Evolutionary conservation across 75 land plant genomes (phyloP), one percentile per base, ranked within the genome.

Genomic region (Isoetes taiwanensis): DNA sequence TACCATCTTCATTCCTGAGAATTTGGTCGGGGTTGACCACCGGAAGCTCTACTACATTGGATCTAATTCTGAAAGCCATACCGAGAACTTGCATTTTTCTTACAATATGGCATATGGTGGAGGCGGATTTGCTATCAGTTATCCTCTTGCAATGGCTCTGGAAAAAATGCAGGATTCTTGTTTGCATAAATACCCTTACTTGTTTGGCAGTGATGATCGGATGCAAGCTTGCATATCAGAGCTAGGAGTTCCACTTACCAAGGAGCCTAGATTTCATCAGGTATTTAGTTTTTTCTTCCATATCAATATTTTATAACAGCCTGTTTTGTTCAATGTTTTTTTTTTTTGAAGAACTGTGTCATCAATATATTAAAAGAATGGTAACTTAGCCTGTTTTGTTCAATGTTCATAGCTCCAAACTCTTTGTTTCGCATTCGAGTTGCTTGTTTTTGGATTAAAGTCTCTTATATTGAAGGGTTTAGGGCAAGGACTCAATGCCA

Each of bases 251-350:
- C 75, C 81, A 0, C 60, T 81, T 40, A 78, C 85, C 32, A 54
- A 42, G 19, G 78, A 81, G 21, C 73, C 60, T 12, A 80, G 85
- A 0, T 81, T 81, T 34, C 85, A 81, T 53, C 84, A 81, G 80
- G 84, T 81, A 28, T 14, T n/a, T n/a, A n/a, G n/a, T n/a, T n/a
- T n/a, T n/a, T n/a, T n/a, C n/a, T n/a, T 25, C 10, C 6, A 3
- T 3, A 19, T 59, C 17, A 12, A 37, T 46, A 56, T 14, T 28
- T 16, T 17, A 4, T 50, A n/a, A n/a, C n/a, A n/a, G n/a, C n/a
- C n/a, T n/a, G n/a, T n/a, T n/a, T n/a, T n/a, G n/a, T n/a, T n/a
- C n/a, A n/a, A n/a, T n/a, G n/a, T n/a, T n/a, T n/a, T n/a, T n/a
- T n/a, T n/a, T n/a, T n/a, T n/a, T n/a, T n/a, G n/a, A n/a, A n/a